A percentile compares a stretch with the other conserved stretches of the same genome.
phyloP scores from a whole-genome alignment of 148 eudicot species.

The Oxyria digyna region DNA sequence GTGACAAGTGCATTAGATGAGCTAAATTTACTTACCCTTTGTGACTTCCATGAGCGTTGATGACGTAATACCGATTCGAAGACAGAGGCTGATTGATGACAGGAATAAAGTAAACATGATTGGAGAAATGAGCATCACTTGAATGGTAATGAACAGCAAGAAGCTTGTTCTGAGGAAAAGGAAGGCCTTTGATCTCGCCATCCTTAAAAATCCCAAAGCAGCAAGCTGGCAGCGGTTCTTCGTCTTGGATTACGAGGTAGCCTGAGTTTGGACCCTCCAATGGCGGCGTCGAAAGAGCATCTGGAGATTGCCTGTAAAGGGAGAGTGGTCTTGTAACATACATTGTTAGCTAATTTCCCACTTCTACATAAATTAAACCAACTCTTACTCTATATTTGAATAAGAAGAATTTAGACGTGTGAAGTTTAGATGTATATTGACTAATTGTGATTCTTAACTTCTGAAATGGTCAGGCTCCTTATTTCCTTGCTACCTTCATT shows the following conservation, averaged over 20 bases:
- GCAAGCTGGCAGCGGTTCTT: background rate
- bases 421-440: background rate
- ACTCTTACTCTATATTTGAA: background rate
- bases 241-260: slow-evolving; percentile 27
- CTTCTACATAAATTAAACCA: background rate
- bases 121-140: slow-evolving; percentile 3
- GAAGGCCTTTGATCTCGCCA: slow-evolving; percentile 15
- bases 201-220: slow-evolving; percentile 17
- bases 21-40: slow-evolving; percentile 21
- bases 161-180: slow-evolving; percentile 29
- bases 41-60: slow-evolving; percentile 18
- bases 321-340: slow-evolving; percentile 26
- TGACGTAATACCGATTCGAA: slow-evolving; percentile 21
- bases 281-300: slow-evolving; percentile 13
- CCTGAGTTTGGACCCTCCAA: slow-evolving; percentile 31
- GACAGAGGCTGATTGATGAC: slow-evolving; percentile 26
- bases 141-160: slow-evolving; percentile 12
- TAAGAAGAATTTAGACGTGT: background rate
- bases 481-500: background rate
- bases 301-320: slow-evolving; percentile 18
- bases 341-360: slow-evolving; percentile 13
- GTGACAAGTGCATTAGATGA: background rate
- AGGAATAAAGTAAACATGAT: slow-evolving; percentile 25
- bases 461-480: background rate
- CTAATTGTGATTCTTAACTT: background rate